Conservation (phyloP, 306 rosid genomes). For the Trifolium pratense region DNA sequence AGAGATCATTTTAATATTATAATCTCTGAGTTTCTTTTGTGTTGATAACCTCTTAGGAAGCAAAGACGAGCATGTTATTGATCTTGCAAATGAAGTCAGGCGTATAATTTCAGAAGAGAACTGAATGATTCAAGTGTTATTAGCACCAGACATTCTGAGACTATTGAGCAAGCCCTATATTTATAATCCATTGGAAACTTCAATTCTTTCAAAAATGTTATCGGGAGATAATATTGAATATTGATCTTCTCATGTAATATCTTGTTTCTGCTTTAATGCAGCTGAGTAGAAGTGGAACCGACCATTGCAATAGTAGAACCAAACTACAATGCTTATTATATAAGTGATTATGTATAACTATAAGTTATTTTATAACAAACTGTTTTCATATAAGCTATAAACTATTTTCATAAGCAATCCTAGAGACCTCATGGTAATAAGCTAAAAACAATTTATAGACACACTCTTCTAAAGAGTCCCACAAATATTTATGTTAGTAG, state of each 20-base stretch:
- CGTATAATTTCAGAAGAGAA: constrained; percentile 63
- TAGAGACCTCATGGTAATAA: too few relatives aligned
- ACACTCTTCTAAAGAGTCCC: too few relatives aligned
- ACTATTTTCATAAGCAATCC: not conserved
- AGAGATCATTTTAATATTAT: constrained; percentile 5
- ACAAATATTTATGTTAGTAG: too few relatives aligned
- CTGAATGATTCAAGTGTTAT: constrained; percentile 36
- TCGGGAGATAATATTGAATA: not conserved
- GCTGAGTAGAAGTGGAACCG: not conserved
- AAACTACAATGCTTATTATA: not conserved
- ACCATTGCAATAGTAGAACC: not conserved
- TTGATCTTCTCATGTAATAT: constrained; percentile 2
- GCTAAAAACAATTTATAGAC: too few relatives aligned
- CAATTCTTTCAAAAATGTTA: constrained; percentile 29
- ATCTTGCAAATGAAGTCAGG: constrained; percentile 81
- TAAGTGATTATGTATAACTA: too few relatives aligned
- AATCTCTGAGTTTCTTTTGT: constrained; percentile 2
- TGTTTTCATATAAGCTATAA: too few relatives aligned
- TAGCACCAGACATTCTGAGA: not conserved
- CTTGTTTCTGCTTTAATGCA: not conserved
- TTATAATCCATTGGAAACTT: constrained; percentile 32
- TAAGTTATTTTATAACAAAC: too few relatives aligned
- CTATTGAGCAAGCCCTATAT: constrained; percentile 8
- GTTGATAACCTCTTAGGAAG: constrained; percentile 53
- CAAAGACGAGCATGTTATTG: constrained; percentile 74